These are phyloP conservation scores for Mycogone perniciosa DNA, from an alignment of 2,329 filamentous ascomycete genomes.

Conservation along the genomic window DNA sequence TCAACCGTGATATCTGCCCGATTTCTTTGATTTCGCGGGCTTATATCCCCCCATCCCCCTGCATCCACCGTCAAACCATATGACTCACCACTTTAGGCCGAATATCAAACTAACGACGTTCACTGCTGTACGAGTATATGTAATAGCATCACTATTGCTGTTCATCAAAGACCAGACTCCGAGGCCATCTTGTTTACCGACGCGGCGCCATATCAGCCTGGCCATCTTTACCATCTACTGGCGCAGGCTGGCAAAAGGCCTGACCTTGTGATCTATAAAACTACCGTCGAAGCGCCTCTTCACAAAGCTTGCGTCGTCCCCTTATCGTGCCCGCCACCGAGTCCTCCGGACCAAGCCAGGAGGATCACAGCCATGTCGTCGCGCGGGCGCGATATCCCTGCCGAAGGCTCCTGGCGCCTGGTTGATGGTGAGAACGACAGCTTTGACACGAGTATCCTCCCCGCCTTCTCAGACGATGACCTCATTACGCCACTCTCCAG, in stretches of 20 bases:
- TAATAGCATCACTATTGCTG: not conserved
- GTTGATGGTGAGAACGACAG: conserved; percentile 56
- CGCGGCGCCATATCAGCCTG: too few species aligned
- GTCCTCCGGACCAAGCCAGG: too few species aligned
- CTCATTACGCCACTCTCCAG: conserved; percentile 33
- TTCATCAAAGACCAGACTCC: too few species aligned
- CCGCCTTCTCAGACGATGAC: conserved; percentile 36
- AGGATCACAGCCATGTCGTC: not conserved
- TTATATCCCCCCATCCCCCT: too few species aligned
- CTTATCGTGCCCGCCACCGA: too few species aligned
- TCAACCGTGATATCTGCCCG: too few species aligned
- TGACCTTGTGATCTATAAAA: not conserved
- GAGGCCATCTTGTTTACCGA: too few species aligned
- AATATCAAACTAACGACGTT: not conserved
- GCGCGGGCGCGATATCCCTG: conserved; percentile 25
- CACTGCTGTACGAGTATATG: not conserved
- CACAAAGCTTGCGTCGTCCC: not conserved
- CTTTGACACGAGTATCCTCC: conserved; percentile 50
- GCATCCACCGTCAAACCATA: not conserved
- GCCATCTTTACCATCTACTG: not conserved
- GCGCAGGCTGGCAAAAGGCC: not conserved
- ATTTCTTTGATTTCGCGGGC: too few species aligned
- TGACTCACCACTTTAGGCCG: conserved; percentile 6
- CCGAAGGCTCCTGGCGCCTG: conserved; percentile 55
- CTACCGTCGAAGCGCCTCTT: not conserved